Evolutionary conservation across 306 rosid genomes (phyloP).

Genomic region (Castanea crenata): DNA sequence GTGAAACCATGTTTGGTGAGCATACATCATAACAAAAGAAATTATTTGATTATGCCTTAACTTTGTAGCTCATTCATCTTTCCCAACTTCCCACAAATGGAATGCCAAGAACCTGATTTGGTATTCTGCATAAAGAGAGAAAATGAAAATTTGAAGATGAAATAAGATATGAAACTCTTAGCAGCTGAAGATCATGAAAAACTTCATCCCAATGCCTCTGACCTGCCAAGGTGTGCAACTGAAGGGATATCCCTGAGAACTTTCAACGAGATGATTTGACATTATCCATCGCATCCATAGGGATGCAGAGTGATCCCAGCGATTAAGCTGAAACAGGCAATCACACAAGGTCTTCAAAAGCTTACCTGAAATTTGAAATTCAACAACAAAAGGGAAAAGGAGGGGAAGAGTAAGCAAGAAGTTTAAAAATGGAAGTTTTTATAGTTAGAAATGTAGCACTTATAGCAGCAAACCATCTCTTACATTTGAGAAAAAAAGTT

Average conservation of each 20-base stretch:
- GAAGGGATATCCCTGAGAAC: neutral
- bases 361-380: neutral
- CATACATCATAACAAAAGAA: neutral
- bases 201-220: neutral
- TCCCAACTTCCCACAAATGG: neutral
- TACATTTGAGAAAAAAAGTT: neutral
- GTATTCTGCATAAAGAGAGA: neutral
- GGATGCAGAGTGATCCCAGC: neutral
- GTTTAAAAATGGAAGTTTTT: neutral
- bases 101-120: neutral
- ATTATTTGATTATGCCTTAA: neutral
- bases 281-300: neutral
- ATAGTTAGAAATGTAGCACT: neutral
- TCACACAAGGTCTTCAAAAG: neutral
- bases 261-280: neutral
- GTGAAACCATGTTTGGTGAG: neutral
- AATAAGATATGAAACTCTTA: neutral
- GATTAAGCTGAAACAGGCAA: neutral
- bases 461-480: neutral
- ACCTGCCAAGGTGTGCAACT: neutral
- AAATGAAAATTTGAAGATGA: neutral
- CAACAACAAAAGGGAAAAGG: neutral
- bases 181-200: neutral
- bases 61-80: neutral
- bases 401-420: neutral